phyloP scores from a whole-genome alignment of 371 early-diverging fungal genomes.

The Thermomucor indicae-seudaticae region DNA sequence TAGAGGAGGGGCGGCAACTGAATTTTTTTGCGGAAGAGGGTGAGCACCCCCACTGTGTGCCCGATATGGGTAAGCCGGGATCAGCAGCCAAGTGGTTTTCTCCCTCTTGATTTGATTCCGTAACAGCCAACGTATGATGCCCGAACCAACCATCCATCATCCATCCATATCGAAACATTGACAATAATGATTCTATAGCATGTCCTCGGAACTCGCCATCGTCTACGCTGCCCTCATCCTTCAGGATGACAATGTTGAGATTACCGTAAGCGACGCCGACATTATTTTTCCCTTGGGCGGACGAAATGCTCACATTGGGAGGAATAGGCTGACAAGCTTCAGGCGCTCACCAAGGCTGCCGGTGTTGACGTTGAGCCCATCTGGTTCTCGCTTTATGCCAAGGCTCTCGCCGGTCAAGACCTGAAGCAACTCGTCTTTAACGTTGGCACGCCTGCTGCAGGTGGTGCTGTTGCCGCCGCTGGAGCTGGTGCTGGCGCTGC shows the following conservation, averaged over 20 bases:
- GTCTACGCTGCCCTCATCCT: conserved; percentile 98
- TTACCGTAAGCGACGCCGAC: conserved; percentile 72
- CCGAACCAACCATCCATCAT: conserved; percentile 16
- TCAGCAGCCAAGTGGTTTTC: no score
- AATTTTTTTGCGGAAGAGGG: no score
- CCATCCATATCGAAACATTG: no score
- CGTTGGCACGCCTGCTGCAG: conserved; percentile 85
- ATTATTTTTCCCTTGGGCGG: conserved; percentile 3
- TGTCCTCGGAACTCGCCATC: conserved; percentile 86
- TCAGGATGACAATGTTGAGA: conserved; percentile 93
- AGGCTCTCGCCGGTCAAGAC: conserved; percentile 96
- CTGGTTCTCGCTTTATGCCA: conserved; percentile 96
- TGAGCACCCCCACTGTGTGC: no score
- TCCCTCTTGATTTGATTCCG: conserved; percentile 12
- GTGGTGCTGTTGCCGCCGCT: conserved; percentile 59
- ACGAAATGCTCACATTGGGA: neutral
- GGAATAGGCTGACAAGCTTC: conserved; percentile 92
- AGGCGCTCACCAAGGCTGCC: conserved; percentile 88
- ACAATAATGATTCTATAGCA: conserved; percentile 20
- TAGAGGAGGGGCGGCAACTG: no score
- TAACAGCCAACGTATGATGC: conserved; percentile 13
- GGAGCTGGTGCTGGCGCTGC: conserved; percentile 50
- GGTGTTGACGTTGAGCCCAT: conserved; percentile 88
- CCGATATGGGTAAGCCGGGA: no score
- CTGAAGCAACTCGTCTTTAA: conserved; percentile 87